Evolutionary conservation across 2,329 filamentous ascomycete species (phyloP).

Genomic region (Endoconidiophora laricicola): DNA sequence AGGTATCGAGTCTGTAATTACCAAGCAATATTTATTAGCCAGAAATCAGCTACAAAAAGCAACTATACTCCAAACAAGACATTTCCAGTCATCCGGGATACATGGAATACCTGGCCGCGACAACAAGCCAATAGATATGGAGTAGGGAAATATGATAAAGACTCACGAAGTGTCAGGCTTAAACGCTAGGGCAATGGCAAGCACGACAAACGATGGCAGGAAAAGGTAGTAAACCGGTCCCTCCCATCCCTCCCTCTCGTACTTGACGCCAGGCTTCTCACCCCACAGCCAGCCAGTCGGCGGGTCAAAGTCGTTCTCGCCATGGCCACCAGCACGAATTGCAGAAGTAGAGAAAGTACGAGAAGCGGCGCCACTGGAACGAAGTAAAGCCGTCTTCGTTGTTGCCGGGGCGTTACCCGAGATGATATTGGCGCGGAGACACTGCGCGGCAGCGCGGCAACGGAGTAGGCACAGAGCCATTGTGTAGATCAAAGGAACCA

Average conservation of each 20-base stretch:
- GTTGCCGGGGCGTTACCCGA: background rate
- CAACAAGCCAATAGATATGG: constrained; percentile 5
- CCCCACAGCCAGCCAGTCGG: constrained; percentile 87
- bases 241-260: constrained; percentile 95
- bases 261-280: constrained; percentile 87
- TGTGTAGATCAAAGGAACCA: background rate
- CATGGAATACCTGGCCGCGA: background rate
- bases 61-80: background rate
- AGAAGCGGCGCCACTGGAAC: constrained; percentile 2
- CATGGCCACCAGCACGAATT: constrained; percentile 22
- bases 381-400: background rate
- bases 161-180: constrained; percentile 98
- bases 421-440: background rate
- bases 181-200: constrained; percentile 71
- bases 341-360: constrained; percentile 15
- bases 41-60: constrained; percentile 1
- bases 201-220: constrained; percentile 57
- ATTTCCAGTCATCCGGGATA: background rate
- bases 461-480: constrained; percentile 6
- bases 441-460: background rate
- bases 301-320: constrained; percentile 72
- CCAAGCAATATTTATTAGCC: background rate
- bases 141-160: constrained; percentile 5
- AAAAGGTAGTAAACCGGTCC: constrained; percentile 70
- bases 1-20: constrained; percentile 76